These are phyloP conservation scores for Mycena filopes DNA, from an alignment of 768 basidiomycete genomes.

Conservation along the genomic window DNA sequence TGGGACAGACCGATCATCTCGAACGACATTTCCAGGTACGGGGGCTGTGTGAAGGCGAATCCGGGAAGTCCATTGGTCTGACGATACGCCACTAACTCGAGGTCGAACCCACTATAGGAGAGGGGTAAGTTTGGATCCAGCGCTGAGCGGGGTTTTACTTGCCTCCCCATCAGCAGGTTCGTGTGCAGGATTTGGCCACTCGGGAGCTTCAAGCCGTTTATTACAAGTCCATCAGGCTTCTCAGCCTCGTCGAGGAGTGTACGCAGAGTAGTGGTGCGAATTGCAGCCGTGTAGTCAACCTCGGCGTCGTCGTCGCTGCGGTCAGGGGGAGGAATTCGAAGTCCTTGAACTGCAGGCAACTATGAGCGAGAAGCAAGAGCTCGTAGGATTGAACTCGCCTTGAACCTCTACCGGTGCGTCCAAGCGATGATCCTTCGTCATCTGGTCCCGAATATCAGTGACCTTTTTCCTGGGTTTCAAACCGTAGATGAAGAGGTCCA, in stretches of 20 bases:
- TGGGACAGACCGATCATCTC: neutral
- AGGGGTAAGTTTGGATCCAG: too few species aligned
- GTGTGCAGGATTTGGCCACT: neutral
- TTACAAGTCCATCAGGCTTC: neutral
- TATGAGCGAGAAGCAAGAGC: too few species aligned
- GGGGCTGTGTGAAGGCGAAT: neutral
- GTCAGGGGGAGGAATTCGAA: neutral
- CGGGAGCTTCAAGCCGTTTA: conserved; percentile 12
- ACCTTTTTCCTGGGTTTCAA: neutral
- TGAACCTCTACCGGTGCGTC: neutral
- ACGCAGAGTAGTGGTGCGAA: conserved; percentile 4
- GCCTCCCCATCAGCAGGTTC: conserved; percentile 2
- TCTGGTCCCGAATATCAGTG: neutral
- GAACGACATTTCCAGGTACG: conserved; percentile 1
- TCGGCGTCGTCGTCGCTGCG: neutral
- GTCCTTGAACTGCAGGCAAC: too few species aligned
- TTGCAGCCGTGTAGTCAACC: neutral
- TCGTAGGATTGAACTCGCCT: neutral
- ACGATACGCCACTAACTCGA: neutral
- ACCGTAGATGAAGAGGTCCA: neutral
- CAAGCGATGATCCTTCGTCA: neutral
- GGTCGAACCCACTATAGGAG: conserved; percentile 13
- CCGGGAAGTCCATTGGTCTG: neutral
- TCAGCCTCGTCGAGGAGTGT: neutral
- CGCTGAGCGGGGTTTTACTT: too few species aligned